phyloP scores from a whole-genome alignment of 2,329 filamentous ascomycete genomes.

The Calonectria ilicicola region DNA sequence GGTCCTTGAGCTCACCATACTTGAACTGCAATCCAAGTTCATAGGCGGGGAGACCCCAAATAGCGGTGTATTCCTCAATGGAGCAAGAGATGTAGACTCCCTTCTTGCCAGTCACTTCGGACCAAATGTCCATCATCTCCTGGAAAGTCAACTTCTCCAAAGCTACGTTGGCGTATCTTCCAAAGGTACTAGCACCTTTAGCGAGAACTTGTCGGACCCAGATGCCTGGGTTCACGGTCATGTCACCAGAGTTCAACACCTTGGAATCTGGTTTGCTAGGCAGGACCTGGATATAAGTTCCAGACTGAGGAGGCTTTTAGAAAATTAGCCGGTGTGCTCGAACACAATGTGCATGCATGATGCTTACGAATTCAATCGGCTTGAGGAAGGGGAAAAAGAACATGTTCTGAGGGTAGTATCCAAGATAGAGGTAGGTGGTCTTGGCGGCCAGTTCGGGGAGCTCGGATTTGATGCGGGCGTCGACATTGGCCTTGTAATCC shows the following conservation, averaged over 20 bases:
- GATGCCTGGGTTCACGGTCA: conserved; percentile 15
- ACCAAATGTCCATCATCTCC: conserved; percentile 17
- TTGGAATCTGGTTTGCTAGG: conserved; percentile 7
- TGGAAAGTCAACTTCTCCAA: conserved; percentile 16
- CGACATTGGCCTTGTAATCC: conserved; percentile 26
- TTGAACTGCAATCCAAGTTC: conserved; percentile 21
- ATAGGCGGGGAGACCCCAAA: conserved; percentile 8
- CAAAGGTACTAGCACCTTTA: conserved; percentile 8
- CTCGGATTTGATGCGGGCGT: conserved; percentile 22
- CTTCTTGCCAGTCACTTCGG: conserved; percentile 19
- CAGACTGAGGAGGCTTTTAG: conserved; percentile 2
- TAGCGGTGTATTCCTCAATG: conserved; percentile 1
- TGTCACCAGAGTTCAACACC: conserved; percentile 19
- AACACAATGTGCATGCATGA: too few relatives aligned
- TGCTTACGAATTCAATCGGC: conserved; percentile 17
- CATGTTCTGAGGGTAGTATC: conserved; percentile 22
- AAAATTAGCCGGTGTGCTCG: neutral
- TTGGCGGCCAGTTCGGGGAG: conserved; percentile 13
- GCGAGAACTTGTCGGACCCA: conserved; percentile 15
- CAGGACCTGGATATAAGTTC: conserved; percentile 15
- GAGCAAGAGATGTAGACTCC: conserved; percentile 16
- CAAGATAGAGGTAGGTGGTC: conserved; percentile 17
- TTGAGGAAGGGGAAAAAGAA: conserved; percentile 18
- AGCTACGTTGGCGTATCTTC: conserved; percentile 15
- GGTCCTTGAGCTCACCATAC: conserved; percentile 11